These are phyloP conservation scores for Immersiporthe knoxdaviesiana DNA, from an alignment of 2,329 filamentous ascomycete genomes.

Conservation along the genomic window DNA sequence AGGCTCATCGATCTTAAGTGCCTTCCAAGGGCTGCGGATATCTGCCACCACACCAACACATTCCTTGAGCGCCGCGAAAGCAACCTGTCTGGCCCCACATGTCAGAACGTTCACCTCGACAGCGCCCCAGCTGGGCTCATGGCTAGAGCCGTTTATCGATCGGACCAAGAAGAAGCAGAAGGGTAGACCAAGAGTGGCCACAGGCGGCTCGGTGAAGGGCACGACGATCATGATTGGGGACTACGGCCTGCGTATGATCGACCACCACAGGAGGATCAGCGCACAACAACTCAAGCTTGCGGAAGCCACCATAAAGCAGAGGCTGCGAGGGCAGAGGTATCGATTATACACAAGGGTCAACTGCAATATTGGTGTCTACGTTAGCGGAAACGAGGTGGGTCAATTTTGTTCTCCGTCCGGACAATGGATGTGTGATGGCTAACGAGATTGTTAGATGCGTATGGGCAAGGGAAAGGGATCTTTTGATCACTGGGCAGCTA, in stretches of 20 bases:
- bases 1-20: slow-evolving; percentile 51
- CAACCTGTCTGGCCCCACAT: slow-evolving; percentile 43
- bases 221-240: slow-evolving; percentile 97
- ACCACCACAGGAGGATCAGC: slow-evolving; percentile 90
- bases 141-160: slow-evolving; percentile 78
- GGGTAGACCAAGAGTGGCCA: slow-evolving; percentile 83
- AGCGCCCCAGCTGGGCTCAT: slow-evolving; percentile 62
- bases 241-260: slow-evolving; percentile 89
- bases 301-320: slow-evolving; percentile 88
- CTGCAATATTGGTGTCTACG: slow-evolving; percentile 94
- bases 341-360: slow-evolving; percentile 87
- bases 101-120: slow-evolving; percentile 75
- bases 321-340: slow-evolving; percentile 89
- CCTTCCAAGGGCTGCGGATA: slow-evolving; percentile 55
- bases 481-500: slow-evolving; percentile 94
- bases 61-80: slow-evolving; percentile 41
- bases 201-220: slow-evolving; percentile 86
- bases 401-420: neutral
- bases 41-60: slow-evolving; percentile 45
- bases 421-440: neutral
- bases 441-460: slow-evolving; percentile 62
- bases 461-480: slow-evolving; percentile 99
- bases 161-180: slow-evolving; percentile 90
- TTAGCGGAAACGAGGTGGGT: slow-evolving; percentile 85
- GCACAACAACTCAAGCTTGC: slow-evolving; percentile 85